Evolutionary conservation across 1,284 basidiomycete genomes (phyloP), one percentile per base, ranked within the genome.

Genomic region (Stygiomarasmius scandens): DNA sequence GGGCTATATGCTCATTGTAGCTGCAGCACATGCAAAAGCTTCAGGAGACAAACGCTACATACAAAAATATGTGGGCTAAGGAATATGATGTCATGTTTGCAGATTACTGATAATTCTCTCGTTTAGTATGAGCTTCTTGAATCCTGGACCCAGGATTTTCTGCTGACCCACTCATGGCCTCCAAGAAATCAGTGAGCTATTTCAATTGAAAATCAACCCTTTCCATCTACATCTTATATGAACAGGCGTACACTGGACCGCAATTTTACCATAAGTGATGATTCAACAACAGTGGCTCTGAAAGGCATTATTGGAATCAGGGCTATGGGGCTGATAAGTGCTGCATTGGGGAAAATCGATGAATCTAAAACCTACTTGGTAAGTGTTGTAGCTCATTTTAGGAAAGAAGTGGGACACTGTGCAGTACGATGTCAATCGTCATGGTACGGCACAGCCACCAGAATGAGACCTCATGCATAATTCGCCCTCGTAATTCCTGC

Each of bases 231-330:
- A 19, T n/a, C 32, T 34, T 16, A 41, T 12, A 4, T n/a, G 14
- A 12, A 54, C 29, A 41, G 38, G 16, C 38, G 16, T 4, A 16
- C 38, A n/a, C 5, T 12, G n/a, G 38, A 41, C 38, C 38, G 11
- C 32, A 34, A 8, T 19, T 6, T 12, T 9, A 16, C n/a, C 38
- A 19, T 49, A 54, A 1, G 58, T 63, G 34, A 61, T 63, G 27
- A 66, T 48, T 61, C 63, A 22, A 68, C 71, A 3, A 80, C 79
- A 52, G 61, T 77, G 10, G 75, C 71, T 10, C 53, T 80, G 52
- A 78, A 79, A 58, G 76, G 75, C 0, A 77, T 80, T 44, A 66
- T 78, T 25, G 77, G 71, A 1, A 70, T 79, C 34, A 61, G 70
- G 45, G 74, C 76, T 3, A 79, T 79, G 77, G 63, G 71, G 1